These are phyloP conservation scores for Cenchrus fungigraminus DNA, from an alignment of 176 grass and related monocot species.

Conservation along the genomic window DNA sequence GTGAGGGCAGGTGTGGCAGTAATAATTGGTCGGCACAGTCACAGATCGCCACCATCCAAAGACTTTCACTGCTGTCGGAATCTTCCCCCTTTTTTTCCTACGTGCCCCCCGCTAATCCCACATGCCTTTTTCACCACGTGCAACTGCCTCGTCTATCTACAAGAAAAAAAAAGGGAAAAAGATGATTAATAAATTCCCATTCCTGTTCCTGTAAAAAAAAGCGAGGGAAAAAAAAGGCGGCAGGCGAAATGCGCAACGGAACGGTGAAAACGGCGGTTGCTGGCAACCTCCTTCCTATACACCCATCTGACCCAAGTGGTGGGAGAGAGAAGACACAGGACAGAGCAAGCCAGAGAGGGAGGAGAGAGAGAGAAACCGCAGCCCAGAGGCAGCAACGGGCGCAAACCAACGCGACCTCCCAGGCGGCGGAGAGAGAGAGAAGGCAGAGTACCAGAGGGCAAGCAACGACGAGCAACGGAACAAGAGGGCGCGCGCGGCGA, in stretches of 20 bases:
- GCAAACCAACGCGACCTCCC: slow-evolving; percentile 30
- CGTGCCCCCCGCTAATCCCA: slow-evolving; percentile 15
- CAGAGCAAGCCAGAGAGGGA: background rate
- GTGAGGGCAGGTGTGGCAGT: background rate
- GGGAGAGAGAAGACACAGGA: background rate
- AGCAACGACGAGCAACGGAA: slow-evolving; percentile 23
- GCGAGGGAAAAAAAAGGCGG: background rate
- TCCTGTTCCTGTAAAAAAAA: background rate
- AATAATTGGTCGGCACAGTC: background rate
- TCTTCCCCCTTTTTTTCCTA: background rate
- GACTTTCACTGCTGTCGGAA: slow-evolving; percentile 32
- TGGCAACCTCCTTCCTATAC: background rate
- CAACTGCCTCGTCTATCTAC: background rate
- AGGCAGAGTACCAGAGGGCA: background rate
- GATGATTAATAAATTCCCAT: background rate
- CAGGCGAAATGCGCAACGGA: slow-evolving; percentile 40
- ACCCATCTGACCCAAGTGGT: background rate
- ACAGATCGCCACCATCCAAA: background rate
- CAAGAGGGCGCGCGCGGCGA: slow-evolving; percentile 33
- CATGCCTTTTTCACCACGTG: slow-evolving; percentile 42
- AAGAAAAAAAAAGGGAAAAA: background rate
- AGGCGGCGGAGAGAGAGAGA: background rate
- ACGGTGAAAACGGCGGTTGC: slow-evolving; percentile 33
- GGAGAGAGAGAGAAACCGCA: background rate
- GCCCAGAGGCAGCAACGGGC: background rate